Percentiles rank a stretch among this genome's conserved stretches.
These are phyloP conservation scores for Epichloe typhina DNA, from an alignment of 2,329 filamentous ascomycete species.

Conservation along the genomic window DNA sequence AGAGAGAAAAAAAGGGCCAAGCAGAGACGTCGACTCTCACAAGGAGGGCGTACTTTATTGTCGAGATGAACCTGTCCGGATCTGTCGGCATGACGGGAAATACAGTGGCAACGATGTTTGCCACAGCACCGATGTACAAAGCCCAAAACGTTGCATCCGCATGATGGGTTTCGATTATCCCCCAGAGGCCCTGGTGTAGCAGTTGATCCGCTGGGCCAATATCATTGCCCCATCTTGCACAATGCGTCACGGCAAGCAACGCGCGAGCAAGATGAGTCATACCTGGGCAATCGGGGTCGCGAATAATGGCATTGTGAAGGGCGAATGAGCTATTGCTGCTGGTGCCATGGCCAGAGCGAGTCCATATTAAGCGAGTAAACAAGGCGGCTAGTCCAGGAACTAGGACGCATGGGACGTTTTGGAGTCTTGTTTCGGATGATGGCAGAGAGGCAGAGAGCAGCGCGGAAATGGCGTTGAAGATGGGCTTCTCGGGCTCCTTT, in stretches of 20 bases:
- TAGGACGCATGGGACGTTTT: constrained; percentile 27
- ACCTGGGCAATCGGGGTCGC: constrained; percentile 56
- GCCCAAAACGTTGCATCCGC: constrained; percentile 36
- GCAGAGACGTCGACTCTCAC: not conserved
- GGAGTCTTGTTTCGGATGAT: constrained; percentile 17
- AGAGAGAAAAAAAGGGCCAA: not conserved
- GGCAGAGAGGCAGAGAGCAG: constrained; percentile 31
- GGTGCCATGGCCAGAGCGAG: constrained; percentile 31
- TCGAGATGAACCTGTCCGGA: constrained; percentile 19
- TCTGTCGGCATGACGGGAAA: constrained; percentile 28
- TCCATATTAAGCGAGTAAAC: constrained; percentile 39
- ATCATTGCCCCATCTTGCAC: constrained; percentile 59
- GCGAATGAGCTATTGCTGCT: constrained; percentile 51
- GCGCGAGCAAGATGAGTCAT: constrained; percentile 61
- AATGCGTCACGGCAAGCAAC: constrained; percentile 56
- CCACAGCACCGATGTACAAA: constrained; percentile 37
- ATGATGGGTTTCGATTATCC: constrained; percentile 25
- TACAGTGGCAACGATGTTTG: constrained; percentile 28
- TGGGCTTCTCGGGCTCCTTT: constrained; percentile 12
- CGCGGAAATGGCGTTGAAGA: constrained; percentile 24
- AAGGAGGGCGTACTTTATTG: constrained; percentile 23
- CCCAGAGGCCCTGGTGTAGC: constrained; percentile 29
- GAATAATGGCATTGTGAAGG: constrained; percentile 58
- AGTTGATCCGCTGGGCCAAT: constrained; percentile 34
- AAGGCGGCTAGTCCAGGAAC: constrained; percentile 28